phyloP scores from a whole-genome alignment of 2,329 filamentous ascomycete genomes.

The Xylariaceae sp. region DNA sequence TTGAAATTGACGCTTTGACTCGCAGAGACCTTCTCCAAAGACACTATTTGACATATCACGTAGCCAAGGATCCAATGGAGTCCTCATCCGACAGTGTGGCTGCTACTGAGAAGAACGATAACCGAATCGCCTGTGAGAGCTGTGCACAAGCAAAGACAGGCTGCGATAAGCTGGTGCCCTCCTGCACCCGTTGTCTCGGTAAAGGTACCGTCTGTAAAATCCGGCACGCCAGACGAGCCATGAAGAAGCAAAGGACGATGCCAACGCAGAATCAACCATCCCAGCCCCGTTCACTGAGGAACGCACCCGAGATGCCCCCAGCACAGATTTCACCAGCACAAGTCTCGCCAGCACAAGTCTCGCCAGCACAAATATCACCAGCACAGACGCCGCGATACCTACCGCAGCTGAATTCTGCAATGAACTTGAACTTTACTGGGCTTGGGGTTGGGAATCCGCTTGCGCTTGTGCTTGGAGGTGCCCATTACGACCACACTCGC shows the following conservation, averaged over 20 bases:
- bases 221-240: constrained; percentile 45
- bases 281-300: not conserved
- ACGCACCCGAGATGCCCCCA: too few relatives aligned
- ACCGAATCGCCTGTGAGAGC: constrained; percentile 45
- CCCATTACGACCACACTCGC: too few relatives aligned
- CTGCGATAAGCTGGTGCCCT: constrained; percentile 45
- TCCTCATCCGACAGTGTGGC: constrained; percentile 39
- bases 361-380: not conserved
- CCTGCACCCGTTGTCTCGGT: constrained; percentile 43
- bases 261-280: constrained; percentile 10
- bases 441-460: too few relatives aligned
- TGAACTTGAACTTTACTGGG: too few relatives aligned
- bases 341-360: not conserved
- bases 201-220: constrained; percentile 45
- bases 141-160: constrained; percentile 48
- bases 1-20: constrained; percentile 1
- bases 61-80: constrained; percentile 43
- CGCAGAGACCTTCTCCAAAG: constrained; percentile 47
- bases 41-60: constrained; percentile 48
- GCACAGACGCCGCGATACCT: too few relatives aligned
- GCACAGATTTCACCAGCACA: not conserved
- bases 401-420: too few relatives aligned
- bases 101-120: constrained; percentile 27
- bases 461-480: too few relatives aligned
- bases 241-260: constrained; percentile 31